Conservation (phyloP, 345 rosid genomes). For the Salix viminalis region DNA sequence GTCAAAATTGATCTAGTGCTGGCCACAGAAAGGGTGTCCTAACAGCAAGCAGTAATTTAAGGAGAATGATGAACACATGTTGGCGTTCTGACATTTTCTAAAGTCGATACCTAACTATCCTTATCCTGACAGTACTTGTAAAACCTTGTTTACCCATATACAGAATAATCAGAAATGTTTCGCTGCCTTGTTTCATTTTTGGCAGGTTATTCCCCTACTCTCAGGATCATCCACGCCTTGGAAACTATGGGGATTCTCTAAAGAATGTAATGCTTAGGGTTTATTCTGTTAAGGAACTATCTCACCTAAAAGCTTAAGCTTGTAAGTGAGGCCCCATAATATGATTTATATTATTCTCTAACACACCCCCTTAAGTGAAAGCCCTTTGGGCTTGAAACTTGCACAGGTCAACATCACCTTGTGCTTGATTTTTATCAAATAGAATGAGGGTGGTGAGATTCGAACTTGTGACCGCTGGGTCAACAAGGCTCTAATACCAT, state of each 20-base stretch:
- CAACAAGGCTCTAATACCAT: too few relatives aligned
- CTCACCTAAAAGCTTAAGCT: too few relatives aligned
- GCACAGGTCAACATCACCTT: too few relatives aligned
- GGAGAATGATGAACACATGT: not conserved
- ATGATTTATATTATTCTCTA: too few relatives aligned
- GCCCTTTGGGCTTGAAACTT: too few relatives aligned
- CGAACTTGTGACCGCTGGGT: too few relatives aligned
- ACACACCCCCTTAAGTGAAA: too few relatives aligned
- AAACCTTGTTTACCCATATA: not conserved
- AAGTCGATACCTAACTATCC: not conserved
- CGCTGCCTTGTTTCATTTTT: not conserved
- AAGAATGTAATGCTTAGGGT: not conserved
- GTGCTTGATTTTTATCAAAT: too few relatives aligned
- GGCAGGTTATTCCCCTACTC: not conserved
- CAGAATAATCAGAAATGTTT: not conserved
- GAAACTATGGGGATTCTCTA: not conserved
- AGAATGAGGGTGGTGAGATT: too few relatives aligned
- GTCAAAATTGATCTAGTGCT: not conserved
- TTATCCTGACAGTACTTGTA: not conserved
- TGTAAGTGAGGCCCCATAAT: too few relatives aligned
- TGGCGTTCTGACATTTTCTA: not conserved
- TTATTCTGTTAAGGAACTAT: too few relatives aligned
- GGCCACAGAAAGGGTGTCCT: not conserved
- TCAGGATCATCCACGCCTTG: not conserved
- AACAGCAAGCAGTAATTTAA: not conserved